Percentiles rank a stretch among this genome's conserved stretches.
These are phyloP conservation scores for Taphrina sp. DNA, from an alignment of 1,139 yeast species.

Conservation along the genomic window DNA sequence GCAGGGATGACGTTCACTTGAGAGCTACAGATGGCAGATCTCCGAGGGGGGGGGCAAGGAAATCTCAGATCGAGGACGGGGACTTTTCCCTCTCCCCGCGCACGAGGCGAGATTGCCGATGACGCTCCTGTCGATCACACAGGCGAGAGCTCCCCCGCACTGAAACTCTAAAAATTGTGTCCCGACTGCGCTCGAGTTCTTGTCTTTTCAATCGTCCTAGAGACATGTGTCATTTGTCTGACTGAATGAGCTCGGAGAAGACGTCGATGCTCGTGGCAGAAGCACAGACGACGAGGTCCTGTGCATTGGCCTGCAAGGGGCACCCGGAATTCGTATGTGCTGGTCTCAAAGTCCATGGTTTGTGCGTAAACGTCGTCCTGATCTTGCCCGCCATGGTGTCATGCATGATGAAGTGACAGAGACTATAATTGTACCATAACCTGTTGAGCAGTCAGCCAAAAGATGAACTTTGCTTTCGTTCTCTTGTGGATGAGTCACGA, in stretches of 20 bases:
- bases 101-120: no score
- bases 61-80: no score
- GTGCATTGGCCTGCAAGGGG: conserved; percentile 8
- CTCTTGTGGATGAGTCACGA: conserved; percentile 3
- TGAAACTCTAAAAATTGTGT: no score
- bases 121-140: no score
- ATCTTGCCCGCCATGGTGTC: conserved; percentile 16
- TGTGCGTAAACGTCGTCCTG: conserved; percentile 17
- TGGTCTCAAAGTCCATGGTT: conserved; percentile 15
- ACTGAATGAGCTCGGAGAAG: not conserved
- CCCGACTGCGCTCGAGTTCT: no score
- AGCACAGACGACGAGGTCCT: conserved; percentile 10
- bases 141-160: no score
- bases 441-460: not conserved
- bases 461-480: not conserved
- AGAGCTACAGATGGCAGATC: not conserved
- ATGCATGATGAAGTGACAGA: conserved; percentile 19
- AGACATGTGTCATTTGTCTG: no score
- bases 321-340: conserved; percentile 12
- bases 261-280: conserved; percentile 7
- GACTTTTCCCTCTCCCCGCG: no score
- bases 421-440: conserved; percentile 18
- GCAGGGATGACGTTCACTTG: not conserved
- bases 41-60: not conserved
- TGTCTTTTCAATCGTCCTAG: no score